Percentiles rank a stretch among this genome's conserved stretches.
Evolutionary conservation across 2,329 filamentous ascomycete genomes (phyloP).

Genomic region (Ophiocordyceps polyrhachis-furcata): DNA sequence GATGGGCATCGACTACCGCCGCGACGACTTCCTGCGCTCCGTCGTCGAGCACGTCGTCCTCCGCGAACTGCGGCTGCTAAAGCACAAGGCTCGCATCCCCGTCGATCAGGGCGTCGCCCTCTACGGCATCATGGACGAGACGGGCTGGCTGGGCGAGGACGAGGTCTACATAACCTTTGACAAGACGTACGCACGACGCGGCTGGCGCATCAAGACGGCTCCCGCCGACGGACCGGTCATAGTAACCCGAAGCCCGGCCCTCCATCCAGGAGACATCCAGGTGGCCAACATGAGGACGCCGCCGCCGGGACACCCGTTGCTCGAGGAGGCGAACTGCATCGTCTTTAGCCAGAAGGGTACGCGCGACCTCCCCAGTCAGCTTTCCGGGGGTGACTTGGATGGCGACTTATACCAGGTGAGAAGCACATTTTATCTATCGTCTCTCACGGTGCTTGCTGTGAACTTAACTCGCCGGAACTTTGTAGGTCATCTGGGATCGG

Average conservation of each 20-base stretch:
- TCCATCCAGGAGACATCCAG: slow-evolving; percentile 71
- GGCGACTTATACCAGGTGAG: slow-evolving; percentile 48
- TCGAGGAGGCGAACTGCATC: slow-evolving; percentile 50
- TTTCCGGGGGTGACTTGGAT: slow-evolving; percentile 70
- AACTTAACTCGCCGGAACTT: background rate
- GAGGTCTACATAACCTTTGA: slow-evolving; percentile 50
- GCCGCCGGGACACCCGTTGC: slow-evolving; percentile 37
- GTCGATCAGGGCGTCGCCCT: slow-evolving; percentile 54
- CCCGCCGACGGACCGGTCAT: slow-evolving; percentile 28
- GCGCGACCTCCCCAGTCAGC: slow-evolving; percentile 58
- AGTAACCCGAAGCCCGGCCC: slow-evolving; percentile 60
- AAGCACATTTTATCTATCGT: background rate
- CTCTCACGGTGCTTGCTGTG: background rate
- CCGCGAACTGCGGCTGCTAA: slow-evolving; percentile 53
- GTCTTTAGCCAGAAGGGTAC: slow-evolving; percentile 54
- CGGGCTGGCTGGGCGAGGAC: slow-evolving; percentile 42
- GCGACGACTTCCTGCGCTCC: slow-evolving; percentile 50
- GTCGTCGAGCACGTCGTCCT: slow-evolving; percentile 53
- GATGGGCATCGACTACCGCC: slow-evolving; percentile 44
- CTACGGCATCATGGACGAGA: slow-evolving; percentile 74
- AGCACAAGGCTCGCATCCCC: slow-evolving; percentile 60
- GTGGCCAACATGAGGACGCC: slow-evolving; percentile 43
- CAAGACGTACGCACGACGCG: slow-evolving; percentile 8
- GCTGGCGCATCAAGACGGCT: slow-evolving; percentile 9
- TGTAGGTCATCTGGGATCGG: slow-evolving; percentile 54